Conservation (phyloP, 345 rosid genomes). For the Populus simonii region DNA sequence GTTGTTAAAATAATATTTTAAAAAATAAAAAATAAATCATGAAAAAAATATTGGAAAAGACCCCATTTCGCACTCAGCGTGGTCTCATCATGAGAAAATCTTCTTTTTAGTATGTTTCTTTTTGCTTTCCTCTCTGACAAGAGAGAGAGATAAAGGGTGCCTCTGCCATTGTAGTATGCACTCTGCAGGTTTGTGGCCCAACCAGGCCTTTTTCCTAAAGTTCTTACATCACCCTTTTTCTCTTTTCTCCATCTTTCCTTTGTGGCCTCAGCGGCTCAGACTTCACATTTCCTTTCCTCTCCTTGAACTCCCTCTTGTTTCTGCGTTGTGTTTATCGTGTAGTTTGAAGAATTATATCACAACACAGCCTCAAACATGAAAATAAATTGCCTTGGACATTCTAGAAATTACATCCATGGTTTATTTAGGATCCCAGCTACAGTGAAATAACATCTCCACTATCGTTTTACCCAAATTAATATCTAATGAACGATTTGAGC, state of each 20-base stretch:
- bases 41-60: no score
- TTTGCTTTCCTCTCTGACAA: background rate
- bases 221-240: background rate
- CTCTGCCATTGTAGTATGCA: background rate
- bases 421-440: no score
- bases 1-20: no score
- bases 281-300: background rate
- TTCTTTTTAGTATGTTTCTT: background rate
- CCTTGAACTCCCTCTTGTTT: no score
- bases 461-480: no score
- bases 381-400: background rate
- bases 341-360: background rate
- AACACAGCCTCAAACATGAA: background rate
- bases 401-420: no score
- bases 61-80: slow-evolving; percentile 7
- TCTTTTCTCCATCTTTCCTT: background rate
- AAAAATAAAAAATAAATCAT: no score
- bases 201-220: background rate
- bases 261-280: background rate
- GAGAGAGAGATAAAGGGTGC: background rate
- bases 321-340: background rate
- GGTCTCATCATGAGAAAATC: slow-evolving; percentile 32
- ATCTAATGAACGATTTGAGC: no score
- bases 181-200: background rate
- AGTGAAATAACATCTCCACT: no score